Evolutionary conservation across 768 basidiomycete species (phyloP), one percentile per base, ranked within the genome.

Genomic region (Podaxis sp.): DNA sequence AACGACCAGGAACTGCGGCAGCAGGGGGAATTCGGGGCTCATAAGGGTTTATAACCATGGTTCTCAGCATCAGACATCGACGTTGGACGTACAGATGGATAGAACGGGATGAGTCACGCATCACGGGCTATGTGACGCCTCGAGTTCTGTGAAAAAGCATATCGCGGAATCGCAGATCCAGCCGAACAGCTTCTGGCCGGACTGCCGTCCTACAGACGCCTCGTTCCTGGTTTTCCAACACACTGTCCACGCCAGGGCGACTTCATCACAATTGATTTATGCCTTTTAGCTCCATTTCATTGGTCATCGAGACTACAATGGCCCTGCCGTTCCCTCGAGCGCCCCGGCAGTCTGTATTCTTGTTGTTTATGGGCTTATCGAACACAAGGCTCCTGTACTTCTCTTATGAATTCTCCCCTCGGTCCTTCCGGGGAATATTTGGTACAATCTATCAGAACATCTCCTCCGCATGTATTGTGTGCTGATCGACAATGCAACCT

Each of bases 401-500:
- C 22, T 43, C n/a, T 17, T 5, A 19, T 17, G 43, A 19, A 9
- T 27, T 43, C 43, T 36, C 4, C 40, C 46, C 47, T 37, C 12
- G 19, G 24, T 22, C 8, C 12, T 24, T 50, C 25, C 25, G 3
- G n/a, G 47, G 47, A 25, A 25, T 8, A 24, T 1, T 22, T 24
- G 24, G 4, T 24, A 27, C 3, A 24, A 22, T 24, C 19, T 25
- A 22, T 8, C 22, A 8, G 49, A 12, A 13, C 6, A 24, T 24
- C 11, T 25, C 29, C 29, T 29, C 33, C 33, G 8, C 33, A 33
- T 33, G 33, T 9, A 33, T 9, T 33, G n/a, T 2, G 59, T 52
- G 50, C 12, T 59, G 43, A 64, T 70, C 64, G 63, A 47, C 65
- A 60, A 19, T 52, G 49, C 57, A 58, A 66, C 33, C 33, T 33